Percentiles rank a stretch among this genome's conserved stretches.
phyloP scores from a whole-genome alignment of 805 yeast genomes.

The Candida suzukii region DNA sequence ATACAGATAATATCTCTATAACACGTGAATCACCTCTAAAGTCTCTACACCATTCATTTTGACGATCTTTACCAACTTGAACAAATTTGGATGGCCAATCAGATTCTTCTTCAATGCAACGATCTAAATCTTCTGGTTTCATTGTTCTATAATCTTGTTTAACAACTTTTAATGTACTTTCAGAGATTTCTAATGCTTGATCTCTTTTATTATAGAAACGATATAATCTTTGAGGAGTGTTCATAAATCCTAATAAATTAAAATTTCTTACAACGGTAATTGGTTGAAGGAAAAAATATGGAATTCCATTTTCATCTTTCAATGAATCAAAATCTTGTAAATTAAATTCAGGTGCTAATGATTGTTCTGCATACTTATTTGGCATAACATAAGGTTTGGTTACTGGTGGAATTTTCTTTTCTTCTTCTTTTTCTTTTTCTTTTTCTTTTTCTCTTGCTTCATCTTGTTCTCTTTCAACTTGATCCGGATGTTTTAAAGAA shows the following conservation, averaged over 20 bases:
- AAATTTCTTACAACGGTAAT: constrained; percentile 69
- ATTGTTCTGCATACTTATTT: constrained; percentile 45
- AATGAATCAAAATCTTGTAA: constrained; percentile 18
- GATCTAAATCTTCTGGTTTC: constrained; percentile 31
- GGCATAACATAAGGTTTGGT: constrained; percentile 59
- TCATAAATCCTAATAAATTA: constrained; percentile 70
- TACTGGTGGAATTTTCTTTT: constrained; percentile 36
- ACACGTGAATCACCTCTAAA: constrained; percentile 66
- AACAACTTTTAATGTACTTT: constrained; percentile 45
- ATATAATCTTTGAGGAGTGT: constrained; percentile 68
- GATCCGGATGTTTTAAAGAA: not conserved
- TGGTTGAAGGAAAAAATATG: constrained; percentile 71
- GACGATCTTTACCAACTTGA: constrained; percentile 58
- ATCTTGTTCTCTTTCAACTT: constrained; percentile 25
- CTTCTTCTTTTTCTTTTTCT: constrained; percentile 18
- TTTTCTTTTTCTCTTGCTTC: constrained; percentile 8
- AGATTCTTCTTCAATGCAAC: constrained; percentile 56
- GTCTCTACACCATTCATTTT: constrained; percentile 86
- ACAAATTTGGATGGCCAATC: constrained; percentile 92
- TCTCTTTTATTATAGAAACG: constrained; percentile 70
- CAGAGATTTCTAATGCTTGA: constrained; percentile 62
- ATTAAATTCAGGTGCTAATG: constrained; percentile 56
- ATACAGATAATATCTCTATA: constrained; percentile 42
- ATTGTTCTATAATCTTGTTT: constrained; percentile 51
- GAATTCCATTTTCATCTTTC: constrained; percentile 31